These are phyloP conservation scores for Sarcocystis neurona DNA, from an alignment of 169 alveolate genomes.

Conservation along the genomic window DNA sequence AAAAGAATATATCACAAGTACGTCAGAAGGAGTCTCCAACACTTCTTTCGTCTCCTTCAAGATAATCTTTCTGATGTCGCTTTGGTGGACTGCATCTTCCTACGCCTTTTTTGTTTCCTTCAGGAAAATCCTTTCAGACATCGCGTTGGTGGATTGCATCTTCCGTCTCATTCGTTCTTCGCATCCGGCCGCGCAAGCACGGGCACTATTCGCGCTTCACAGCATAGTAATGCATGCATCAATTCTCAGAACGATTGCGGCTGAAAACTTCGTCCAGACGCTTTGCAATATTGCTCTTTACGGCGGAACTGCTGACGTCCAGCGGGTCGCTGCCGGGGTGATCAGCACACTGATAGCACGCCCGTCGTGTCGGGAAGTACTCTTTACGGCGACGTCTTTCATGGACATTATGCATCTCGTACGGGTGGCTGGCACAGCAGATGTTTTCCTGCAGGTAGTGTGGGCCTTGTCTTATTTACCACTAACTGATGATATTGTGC, in stretches of 20 bases:
- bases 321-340: constrained; percentile 26
- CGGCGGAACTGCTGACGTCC: constrained; percentile 18
- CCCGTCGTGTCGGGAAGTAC: constrained; percentile 12
- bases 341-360: background rate
- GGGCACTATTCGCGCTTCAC: constrained; percentile 37
- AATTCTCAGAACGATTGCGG: constrained; percentile 24
- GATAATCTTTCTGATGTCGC: background rate
- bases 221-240: constrained; percentile 13
- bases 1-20: too few relatives aligned
- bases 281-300: constrained; percentile 4
- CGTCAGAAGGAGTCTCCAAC: too few relatives aligned
- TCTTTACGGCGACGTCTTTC: background rate
- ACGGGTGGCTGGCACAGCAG: background rate
- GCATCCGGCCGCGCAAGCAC: constrained; percentile 20
- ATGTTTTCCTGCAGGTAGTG: constrained; percentile 2
- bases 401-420: background rate
- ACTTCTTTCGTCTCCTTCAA: background rate
- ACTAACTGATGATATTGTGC: constrained; percentile 18
- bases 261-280: constrained; percentile 28
- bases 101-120: background rate
- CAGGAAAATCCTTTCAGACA: constrained; percentile 7
- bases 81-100: constrained; percentile 26
- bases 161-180: background rate
- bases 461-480: constrained; percentile 32
- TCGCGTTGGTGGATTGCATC: constrained; percentile 15